Evolutionary conservation across 1,139 yeast genomes (phyloP).

Genomic region (Pichia sp.): DNA sequence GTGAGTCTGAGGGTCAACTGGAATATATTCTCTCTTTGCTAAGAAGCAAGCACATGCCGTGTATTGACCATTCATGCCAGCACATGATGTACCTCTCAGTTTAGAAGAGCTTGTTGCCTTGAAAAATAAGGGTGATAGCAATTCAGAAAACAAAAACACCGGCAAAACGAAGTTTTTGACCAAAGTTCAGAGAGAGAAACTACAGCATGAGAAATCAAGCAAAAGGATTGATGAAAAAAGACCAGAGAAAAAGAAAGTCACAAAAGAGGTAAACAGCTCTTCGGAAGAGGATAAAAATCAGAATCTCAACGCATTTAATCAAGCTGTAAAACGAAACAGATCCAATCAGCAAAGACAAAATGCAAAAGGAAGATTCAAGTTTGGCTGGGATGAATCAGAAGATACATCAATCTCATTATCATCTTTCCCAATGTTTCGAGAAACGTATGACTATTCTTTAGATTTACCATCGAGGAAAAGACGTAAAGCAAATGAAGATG

Average conservation of each 20-base stretch:
- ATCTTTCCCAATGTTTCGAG: slow-evolving; percentile 31
- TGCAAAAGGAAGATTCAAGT: slow-evolving; percentile 40
- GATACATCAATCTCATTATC: slow-evolving; percentile 54
- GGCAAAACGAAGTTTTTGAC: slow-evolving; percentile 43
- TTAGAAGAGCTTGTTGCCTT: slow-evolving; percentile 14
- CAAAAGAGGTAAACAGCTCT: no score
- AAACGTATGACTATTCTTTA: slow-evolving; percentile 19
- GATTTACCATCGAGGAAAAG: slow-evolving; percentile 16
- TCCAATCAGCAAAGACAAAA: slow-evolving; percentile 5
- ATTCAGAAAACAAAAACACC: slow-evolving; percentile 30
- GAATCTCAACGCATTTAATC: no score
- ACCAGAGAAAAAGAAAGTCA: no score
- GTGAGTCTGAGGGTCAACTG: no score
- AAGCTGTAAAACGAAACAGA: slow-evolving; percentile 17
- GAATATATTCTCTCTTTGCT: no score
- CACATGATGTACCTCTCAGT: slow-evolving; percentile 34
- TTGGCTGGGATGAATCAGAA: slow-evolving; percentile 66
- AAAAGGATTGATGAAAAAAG: no score
- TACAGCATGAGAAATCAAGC: slow-evolving; percentile 27
- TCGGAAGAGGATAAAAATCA: no score
- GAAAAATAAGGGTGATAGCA: slow-evolving; percentile 1
- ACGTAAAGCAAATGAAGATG: not conserved
- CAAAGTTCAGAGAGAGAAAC: slow-evolving; percentile 41
- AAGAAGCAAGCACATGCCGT: no score
- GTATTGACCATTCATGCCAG: slow-evolving; percentile 5